Conservation (phyloP, 108 stramenopile genomes). For the Poteriospumella lacustris region DNA sequence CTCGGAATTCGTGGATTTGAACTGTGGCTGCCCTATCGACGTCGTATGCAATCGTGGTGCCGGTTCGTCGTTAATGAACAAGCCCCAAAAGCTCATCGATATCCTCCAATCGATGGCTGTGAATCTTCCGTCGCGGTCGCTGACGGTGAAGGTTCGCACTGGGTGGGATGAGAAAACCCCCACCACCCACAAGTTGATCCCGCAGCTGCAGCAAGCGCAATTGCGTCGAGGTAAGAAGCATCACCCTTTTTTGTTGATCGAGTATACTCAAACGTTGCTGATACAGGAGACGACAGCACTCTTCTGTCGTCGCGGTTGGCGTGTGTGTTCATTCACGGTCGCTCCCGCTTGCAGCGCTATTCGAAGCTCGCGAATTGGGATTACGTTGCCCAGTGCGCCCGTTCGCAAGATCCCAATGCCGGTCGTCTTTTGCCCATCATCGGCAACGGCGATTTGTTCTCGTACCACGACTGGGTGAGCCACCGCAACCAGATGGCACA, state of each 20-base stretch:
- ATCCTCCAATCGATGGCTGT: constrained; percentile 68
- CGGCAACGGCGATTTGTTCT: constrained; percentile 93
- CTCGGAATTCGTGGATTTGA: constrained; percentile 92
- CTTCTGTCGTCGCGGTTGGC: constrained; percentile 32
- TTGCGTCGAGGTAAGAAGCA: background rate
- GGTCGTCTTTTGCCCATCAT: constrained; percentile 90
- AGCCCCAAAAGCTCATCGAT: constrained; percentile 65
- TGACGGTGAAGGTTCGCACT: constrained; percentile 93
- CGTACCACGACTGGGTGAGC: constrained; percentile 76
- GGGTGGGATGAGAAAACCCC: constrained; percentile 87
- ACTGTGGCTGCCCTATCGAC: constrained; percentile 96
- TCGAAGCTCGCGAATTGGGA: constrained; percentile 82
- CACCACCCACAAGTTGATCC: constrained; percentile 65
- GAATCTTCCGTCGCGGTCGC: constrained; percentile 54
- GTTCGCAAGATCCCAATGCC: constrained; percentile 51
- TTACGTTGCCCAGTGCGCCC: constrained; percentile 75
- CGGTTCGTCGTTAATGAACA: constrained; percentile 76
- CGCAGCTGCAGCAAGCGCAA: background rate
- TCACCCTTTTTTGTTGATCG: background rate
- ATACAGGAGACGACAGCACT: constrained; percentile 49
- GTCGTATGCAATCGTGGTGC: constrained; percentile 84
- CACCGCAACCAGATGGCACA: constrained; percentile 32
- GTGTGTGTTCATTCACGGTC: constrained; percentile 73
- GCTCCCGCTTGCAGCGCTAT: constrained; percentile 86
- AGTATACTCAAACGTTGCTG: background rate